Evolutionary conservation across 2,329 filamentous ascomycete genomes (phyloP), one percentile per base, ranked within the genome.

Genomic region (Tympanopsis confertula): DNA sequence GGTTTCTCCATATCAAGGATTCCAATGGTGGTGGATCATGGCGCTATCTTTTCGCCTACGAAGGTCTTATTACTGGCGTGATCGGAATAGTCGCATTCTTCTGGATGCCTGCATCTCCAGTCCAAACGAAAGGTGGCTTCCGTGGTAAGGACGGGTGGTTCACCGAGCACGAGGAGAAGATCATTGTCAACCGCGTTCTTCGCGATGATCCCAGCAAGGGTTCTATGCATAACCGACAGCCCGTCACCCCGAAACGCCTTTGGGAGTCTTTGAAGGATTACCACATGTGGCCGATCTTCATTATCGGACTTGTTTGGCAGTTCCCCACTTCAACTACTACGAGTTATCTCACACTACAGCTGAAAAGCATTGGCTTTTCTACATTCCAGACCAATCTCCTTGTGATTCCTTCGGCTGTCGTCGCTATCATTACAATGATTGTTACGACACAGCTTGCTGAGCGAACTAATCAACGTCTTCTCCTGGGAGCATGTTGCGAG

Each of bases 131-230:
- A 5, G 50, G 43, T 35, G 48, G 48, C 44, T 44, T 45, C 35
- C 45, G 52, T 19, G 50, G 53, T 10, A 52, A 52, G 42, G 59
- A 59, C 18, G 53, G 61, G 3, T 71, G 68, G 68, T 71, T 70
- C 52, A 63, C 45, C 4, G 65, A 69, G 26, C 61, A 61, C 5
- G 65, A 68, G 42, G 60, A 67, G 36, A 50, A 55, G 36, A 71
- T 70, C 35, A 55, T 69, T 3, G 65, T 69, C n/a, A 70, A 68
- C 37, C 56, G 38, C 5, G 38, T 60, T 20, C 49, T 54, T 48
- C 65, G 74, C 5, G 74, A 79, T 40, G 74, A 76, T 43, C 72
- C 72, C 3, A 63, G 63, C 18, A 73, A 73, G 45, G 69, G 68
- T 30, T 66, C 68, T 43, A 74, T 77, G 67, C 66, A 74, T 49